phyloP scores from a whole-genome alignment of 176 grass and related monocot genomes.

The Bonia amplexicaulis region DNA sequence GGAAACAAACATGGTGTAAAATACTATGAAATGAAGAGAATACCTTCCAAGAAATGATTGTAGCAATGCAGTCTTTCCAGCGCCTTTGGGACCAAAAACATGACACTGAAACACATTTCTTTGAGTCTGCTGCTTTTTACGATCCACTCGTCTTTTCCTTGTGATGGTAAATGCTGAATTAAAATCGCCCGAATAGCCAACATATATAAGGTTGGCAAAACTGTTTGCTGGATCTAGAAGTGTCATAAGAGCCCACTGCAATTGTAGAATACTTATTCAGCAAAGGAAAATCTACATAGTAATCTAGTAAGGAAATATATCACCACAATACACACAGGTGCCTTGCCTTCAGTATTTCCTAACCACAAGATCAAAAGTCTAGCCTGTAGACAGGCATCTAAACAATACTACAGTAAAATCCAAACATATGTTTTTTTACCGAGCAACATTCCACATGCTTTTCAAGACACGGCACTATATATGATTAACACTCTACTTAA shows the following conservation, averaged over 20 bases:
- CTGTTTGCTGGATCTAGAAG: conserved; percentile 79
- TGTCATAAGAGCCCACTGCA: conserved; percentile 98
- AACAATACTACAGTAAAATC: neutral
- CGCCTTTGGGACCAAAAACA: conserved; percentile 83
- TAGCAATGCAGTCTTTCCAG: conserved; percentile 82
- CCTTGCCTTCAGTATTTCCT: neutral
- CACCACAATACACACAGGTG: neutral
- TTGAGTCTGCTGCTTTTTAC: conserved; percentile 79
- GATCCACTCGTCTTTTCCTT: conserved; percentile 87
- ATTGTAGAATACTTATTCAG: conserved; percentile 14
- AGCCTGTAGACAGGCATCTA: neutral
- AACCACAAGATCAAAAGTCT: neutral
- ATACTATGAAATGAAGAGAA: neutral
- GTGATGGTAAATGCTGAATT: conserved; percentile 75
- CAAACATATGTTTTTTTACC: neutral
- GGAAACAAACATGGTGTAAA: neutral
- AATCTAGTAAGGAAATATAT: neutral
- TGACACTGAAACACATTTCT: conserved; percentile 82
- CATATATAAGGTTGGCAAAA: conserved; percentile 84
- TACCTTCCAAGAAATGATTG: conserved; percentile 91
- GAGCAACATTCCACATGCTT: neutral
- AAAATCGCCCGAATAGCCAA: conserved; percentile 72
- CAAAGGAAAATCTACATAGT: neutral
- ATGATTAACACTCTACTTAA: neutral
- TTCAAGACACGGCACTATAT: neutral